Conservation (phyloP, 1,284 basidiomycete genomes). For the Malassezia psittaci region DNA sequence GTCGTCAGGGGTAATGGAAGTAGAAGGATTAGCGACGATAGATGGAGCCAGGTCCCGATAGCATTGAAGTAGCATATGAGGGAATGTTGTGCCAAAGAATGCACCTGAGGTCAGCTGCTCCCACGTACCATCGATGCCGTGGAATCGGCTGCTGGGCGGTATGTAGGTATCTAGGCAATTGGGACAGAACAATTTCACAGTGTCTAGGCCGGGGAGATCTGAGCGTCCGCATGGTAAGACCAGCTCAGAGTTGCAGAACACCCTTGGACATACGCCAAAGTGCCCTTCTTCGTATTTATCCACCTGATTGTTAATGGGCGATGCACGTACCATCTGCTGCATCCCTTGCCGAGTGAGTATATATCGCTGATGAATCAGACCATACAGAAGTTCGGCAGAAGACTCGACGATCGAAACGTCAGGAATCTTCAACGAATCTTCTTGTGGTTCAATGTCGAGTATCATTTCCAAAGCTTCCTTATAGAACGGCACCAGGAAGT, state of each 20-base stretch:
- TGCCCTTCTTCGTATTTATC: conserved; percentile 89
- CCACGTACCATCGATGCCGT: conserved; percentile 79
- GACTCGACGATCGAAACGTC: conserved; percentile 96
- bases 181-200: conserved; percentile 95
- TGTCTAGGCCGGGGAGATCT: conserved; percentile 93
- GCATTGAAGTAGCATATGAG: conserved; percentile 93
- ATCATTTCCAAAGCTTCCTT: conserved; percentile 99
- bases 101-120: conserved; percentile 57
- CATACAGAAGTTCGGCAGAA: conserved; percentile 92
- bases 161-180: conserved; percentile 96
- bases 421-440: conserved; percentile 69
- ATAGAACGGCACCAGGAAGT: conserved; percentile 92
- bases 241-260: conserved; percentile 78
- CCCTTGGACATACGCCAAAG: conserved; percentile 90
- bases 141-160: conserved; percentile 88
- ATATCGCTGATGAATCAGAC: conserved; percentile 91
- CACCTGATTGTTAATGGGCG: conserved; percentile 54
- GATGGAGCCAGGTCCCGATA: conserved; percentile 56
- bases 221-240: conserved; percentile 92
- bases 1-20: neutral
- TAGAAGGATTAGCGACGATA: conserved; percentile 28
- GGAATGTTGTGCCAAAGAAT: conserved; percentile 97
- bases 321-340: conserved; percentile 72
- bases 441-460: conserved; percentile 94
- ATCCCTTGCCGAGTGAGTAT: conserved; percentile 88